Percentiles rank a stretch among this genome's conserved stretches.
Conservation (phyloP, 2,329 filamentous ascomycete genomes). For the Fonsecaea multimorphosa region DNA sequence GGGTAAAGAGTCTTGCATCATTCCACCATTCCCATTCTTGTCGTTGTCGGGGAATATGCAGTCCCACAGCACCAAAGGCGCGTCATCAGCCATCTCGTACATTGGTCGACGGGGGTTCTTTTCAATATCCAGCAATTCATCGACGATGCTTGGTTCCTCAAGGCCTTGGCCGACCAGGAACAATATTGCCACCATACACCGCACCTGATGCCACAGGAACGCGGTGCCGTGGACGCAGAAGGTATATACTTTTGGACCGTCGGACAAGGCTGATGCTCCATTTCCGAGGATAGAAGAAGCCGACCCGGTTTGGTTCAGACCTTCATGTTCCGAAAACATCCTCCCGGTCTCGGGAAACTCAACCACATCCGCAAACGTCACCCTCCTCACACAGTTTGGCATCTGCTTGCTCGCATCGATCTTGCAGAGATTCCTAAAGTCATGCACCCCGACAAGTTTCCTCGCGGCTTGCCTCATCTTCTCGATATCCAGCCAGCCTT, state of each 20-base stretch:
- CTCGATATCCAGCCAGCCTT: constrained; percentile 84
- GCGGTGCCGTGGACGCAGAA: constrained; percentile 89
- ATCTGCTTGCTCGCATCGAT: constrained; percentile 90
- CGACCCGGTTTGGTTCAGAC: constrained; percentile 23
- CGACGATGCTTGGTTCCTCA: constrained; percentile 75
- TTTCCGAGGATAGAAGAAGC: constrained; percentile 17
- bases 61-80: constrained; percentile 92
- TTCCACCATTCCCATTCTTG: constrained; percentile 52
- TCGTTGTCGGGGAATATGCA: constrained; percentile 75
- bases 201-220: constrained; percentile 98
- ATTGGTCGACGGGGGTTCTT: constrained; percentile 76
- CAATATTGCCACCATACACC: constrained; percentile 90
- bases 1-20: constrained; percentile 65
- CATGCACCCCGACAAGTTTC: constrained; percentile 80
- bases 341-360: constrained; percentile 66
- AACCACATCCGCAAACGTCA: constrained; percentile 81
- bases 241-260: constrained; percentile 75
- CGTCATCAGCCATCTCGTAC: constrained; percentile 90
- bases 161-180: constrained; percentile 90
- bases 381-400: constrained; percentile 76
- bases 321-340: constrained; percentile 59
- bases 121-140: constrained; percentile 73
- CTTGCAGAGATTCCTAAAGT: constrained; percentile 98
- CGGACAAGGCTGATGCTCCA: not conserved
- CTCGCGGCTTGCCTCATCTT: constrained; percentile 84